These are phyloP conservation scores for Melastoma malabathricum DNA, from an alignment of 345 rosid genomes.

Conservation along the genomic window DNA sequence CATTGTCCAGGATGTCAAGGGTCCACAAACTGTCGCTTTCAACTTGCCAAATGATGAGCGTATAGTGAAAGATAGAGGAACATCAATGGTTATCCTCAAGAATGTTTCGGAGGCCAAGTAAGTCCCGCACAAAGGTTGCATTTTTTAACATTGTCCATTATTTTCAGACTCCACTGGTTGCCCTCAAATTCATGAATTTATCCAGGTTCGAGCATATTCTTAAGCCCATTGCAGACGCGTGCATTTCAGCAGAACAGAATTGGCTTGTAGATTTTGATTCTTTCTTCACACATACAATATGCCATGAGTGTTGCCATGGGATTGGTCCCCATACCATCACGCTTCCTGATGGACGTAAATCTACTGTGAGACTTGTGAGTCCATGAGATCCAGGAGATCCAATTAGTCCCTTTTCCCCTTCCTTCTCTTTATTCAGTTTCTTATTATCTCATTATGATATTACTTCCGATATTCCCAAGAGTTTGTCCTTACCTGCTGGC, in stretches of 20 bases:
- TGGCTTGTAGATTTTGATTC: conserved; percentile 86
- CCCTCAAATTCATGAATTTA: background rate
- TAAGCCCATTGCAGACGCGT: conserved; percentile 62
- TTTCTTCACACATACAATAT: conserved; percentile 83
- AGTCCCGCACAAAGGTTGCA: conserved; percentile 2
- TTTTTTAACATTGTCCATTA: conserved; percentile 1
- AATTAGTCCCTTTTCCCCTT: background rate
- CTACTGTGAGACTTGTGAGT: conserved; percentile 82
- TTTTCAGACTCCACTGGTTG: no score
- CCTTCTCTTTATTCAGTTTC: background rate
- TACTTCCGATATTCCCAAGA: no score
- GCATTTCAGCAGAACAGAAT: conserved; percentile 52
- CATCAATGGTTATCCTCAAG: conserved; percentile 94
- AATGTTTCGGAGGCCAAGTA: conserved; percentile 88
- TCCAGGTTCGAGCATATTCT: conserved; percentile 80
- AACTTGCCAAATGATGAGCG: conserved; percentile 93
- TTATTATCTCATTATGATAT: background rate
- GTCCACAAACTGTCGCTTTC: conserved; percentile 95
- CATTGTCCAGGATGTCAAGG: conserved; percentile 64
- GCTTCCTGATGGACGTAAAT: conserved; percentile 72
- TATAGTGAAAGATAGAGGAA: conserved; percentile 80
- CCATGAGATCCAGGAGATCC: conserved; percentile 1
- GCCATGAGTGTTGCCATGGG: conserved; percentile 97
- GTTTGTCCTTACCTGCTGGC: background rate
- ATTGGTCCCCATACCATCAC: conserved; percentile 88